Evolutionary conservation across 345 rosid species (phyloP), one percentile per base, ranked within the genome.

Genomic region (Microthlaspi erraticum): DNA sequence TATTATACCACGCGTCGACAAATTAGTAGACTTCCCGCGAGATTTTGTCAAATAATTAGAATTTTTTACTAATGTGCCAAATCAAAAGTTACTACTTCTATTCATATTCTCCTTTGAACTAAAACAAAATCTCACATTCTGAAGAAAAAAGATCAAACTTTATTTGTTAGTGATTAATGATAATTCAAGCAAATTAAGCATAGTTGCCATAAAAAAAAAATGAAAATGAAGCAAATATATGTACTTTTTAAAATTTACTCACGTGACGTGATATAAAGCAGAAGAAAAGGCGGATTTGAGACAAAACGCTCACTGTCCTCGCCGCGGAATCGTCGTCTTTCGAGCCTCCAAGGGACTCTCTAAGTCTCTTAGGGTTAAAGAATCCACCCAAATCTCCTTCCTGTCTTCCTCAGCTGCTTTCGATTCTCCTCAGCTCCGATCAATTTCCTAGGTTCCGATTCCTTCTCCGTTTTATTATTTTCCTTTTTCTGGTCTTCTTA

Each of bases 291-390:
- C 49, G 3, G 37, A 60, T 12, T 51, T 59, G 7, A 60, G 43
- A 42, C n/a, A 17, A 50, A 12, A 31, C 10, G 45, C 56, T 63
- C 66, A 58, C 50, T 66, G 5, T 10, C 44, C 68, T 74, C 20
- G 72, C 72, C 68, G 62, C 20, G 73, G 78, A 74, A 60, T 67
- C 73, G 60, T 56, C 78, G 60, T 56, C 78, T 36, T n/a, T 60
- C 36, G 64, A 45, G 51, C 49, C 38, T 54, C 58, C 36, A 74
- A 67, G 54, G 26, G 78, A 14, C 73, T 74, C 44, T 65, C 39
- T 60, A 34, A 34, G 73, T 23, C 26, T 23, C 26, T 23, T 23
- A 23, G 26, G 73, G 73, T 74, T 58, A 17, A 2, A 42, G 49
- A 63, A 1, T 44, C 64, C 14, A 12, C 72, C 37, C 44, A 14